Base-by-base conservation (phyloP, 2,329 filamentous ascomycete genomes). In the Arthrobotrys musiformis region DNA sequence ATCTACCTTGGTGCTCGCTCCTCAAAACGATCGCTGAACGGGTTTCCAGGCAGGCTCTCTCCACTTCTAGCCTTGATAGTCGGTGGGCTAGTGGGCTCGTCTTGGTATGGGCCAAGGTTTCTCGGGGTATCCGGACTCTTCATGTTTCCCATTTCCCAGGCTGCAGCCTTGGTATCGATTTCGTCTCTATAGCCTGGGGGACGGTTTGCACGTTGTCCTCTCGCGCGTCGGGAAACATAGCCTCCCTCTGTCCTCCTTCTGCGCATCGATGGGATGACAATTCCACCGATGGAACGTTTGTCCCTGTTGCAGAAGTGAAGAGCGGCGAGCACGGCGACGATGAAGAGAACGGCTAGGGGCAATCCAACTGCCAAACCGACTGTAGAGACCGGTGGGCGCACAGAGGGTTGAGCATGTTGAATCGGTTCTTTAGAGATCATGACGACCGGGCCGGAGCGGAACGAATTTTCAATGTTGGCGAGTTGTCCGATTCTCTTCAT, bases 101-200 rank as follows among this genome's bases (percentile, higher is more conserved):
- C 73, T 11, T 77, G 73, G 37, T 77, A 77, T 2, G 73, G 73
- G 17, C 73, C 73, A 13, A 24, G n/a, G 13, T 33, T 8, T 24
- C 66, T 60, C 4, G 73, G 58, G 9, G 73, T 66, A 26, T 77
- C 73, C 24, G 73, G 73, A 19, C 66, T 70, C 50, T 61, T 74
- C 66, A 77, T 77, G 28, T 40, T 35, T 22, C 73, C 73, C 73
- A 77, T 77, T 37, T 77, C 73, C 73, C 73, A 77, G 26, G 73
- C 73, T 7, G 73, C 73, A 48, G 73, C 73, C 42, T 70, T 77
- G 4, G 66, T 44, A 48, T 77, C 73, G 3, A 77, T 19, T 7
- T 77, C 73, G 28, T 77, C 73, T 42, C 35, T 69, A 17, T 77
- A 77, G 7, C 66, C 73, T 3, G 73, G 66, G 22, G 66, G 60